Evolutionary conservation across 2,329 filamentous ascomycete genomes (phyloP), one percentile per base, ranked within the genome.

Genomic region (Ophiosphaerella narmari): DNA sequence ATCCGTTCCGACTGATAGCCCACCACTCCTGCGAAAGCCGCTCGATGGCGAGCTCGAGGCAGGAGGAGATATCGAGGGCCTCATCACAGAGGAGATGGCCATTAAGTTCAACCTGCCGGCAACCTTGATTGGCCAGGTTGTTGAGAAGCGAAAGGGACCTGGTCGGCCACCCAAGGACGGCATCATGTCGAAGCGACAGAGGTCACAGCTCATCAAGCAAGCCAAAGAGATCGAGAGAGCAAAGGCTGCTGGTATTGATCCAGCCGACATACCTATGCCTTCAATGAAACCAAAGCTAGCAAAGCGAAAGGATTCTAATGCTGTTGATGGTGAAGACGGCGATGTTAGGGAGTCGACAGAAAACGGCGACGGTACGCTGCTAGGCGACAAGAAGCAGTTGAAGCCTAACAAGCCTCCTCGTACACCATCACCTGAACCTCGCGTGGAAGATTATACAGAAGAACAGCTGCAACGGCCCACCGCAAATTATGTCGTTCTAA

Each of bases 91-190:
- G 54, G 74, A 70, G 56, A 74, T 73, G 59, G 68, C 71, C 37
- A 69, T 73, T 24, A 74, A 74, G 44, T 75, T 78, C 61, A 67
- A 68, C 23, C 58, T 75, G 8, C 71, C 72, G n/a, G 49, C 61
- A 12, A 63, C 62, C 13, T 63, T 71, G 16, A 65, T 74, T 24
- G 73, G 78, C 5, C 73, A 84, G 26, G 82, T 84, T 24, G 60
- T 73, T 8, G 67, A 68, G 46, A 88, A 84, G 73, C 86, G 88
- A 55, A 85, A 89, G 59, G 89, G 89, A 12, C 89, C 89, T 8
- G 89, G 89, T n/a, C 79, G 89, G 45, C 89, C 89, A 16, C 89
- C 89, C 0, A 92, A 92, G 75, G 89, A 92, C 64, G 89, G 89
- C 24, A 82, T 91, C 67, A 90, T 91, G 84, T 92, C 89, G 1